Percentiles rank a stretch among this genome's conserved stretches.
These are phyloP conservation scores for Aspergillus egyptiacus DNA, from an alignment of 495 filamentous ascomycete species.

Conservation along the genomic window DNA sequence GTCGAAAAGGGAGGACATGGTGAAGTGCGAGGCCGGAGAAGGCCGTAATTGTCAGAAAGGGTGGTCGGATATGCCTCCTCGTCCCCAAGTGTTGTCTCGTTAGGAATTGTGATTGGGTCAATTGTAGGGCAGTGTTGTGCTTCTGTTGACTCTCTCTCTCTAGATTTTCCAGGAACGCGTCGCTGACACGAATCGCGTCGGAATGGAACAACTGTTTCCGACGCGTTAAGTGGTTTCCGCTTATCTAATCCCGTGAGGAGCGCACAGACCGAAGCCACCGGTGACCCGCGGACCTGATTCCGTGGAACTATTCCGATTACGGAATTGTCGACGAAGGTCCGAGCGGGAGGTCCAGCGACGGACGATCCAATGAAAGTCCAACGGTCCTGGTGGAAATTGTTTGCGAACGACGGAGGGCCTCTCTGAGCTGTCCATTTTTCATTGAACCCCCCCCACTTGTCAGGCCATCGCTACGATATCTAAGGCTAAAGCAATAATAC, in stretches of 20 bases:
- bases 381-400: constrained; percentile 1
- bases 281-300: no score
- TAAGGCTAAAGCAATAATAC: no score
- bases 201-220: constrained; percentile 13
- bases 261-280: constrained; percentile 1
- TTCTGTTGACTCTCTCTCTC: background rate
- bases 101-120: background rate
- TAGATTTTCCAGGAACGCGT: constrained; percentile 21
- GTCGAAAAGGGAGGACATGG: constrained; percentile 50
- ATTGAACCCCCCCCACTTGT: constrained; percentile 3
- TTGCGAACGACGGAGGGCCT: background rate
- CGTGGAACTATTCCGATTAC: constrained; percentile 12
- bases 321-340: constrained; percentile 12
- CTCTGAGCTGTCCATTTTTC: background rate
- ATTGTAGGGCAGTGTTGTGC: background rate
- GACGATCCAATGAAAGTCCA: background rate
- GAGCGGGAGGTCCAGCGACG: background rate
- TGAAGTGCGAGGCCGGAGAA: constrained; percentile 21
- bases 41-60: constrained; percentile 14
- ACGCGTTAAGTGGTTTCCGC: constrained; percentile 43
- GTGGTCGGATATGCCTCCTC: background rate
- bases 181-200: constrained; percentile 33
- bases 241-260: constrained; percentile 4
- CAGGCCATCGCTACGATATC: constrained; percentile 5
- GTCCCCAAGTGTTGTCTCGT: no score